Evolutionary conservation across 78 protist genomes (phyloP).

Genomic region (Dictyostelium capitatum): DNA sequence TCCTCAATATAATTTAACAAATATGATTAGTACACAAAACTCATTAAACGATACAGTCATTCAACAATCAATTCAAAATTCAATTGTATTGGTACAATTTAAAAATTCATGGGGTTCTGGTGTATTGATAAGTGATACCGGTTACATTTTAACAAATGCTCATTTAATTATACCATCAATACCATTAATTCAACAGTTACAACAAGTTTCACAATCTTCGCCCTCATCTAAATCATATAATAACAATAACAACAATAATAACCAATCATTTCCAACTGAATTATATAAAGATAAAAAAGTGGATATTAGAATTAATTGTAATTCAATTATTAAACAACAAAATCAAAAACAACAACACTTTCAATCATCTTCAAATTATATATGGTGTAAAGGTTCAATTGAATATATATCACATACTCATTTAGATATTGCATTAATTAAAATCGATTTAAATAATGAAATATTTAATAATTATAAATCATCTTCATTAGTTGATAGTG

Average conservation of each 20-base stretch:
- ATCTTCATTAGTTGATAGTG: not conserved
- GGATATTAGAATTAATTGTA: slow-evolving; percentile 30
- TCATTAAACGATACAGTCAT: not conserved
- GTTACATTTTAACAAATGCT: slow-evolving; percentile 67
- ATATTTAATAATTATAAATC: not conserved
- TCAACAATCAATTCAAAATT: slow-evolving; percentile 12
- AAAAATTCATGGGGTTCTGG: slow-evolving; percentile 79
- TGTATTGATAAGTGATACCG: slow-evolving; percentile 47
- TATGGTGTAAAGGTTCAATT: slow-evolving; percentile 55
- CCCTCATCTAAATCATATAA: not conserved
- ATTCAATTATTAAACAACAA: not conserved
- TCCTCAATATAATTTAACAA: not conserved
- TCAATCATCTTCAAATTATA: slow-evolving; percentile 4
- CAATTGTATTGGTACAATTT: slow-evolving; percentile 64
- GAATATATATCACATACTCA: slow-evolving; percentile 82
- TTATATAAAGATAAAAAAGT: slow-evolving; percentile 37
- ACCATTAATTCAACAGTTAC: slow-evolving; percentile 1
- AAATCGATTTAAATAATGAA: not conserved
- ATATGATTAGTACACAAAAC: too few relatives aligned
- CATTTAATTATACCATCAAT: slow-evolving; percentile 68
- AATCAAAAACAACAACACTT: not conserved
- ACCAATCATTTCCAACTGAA: not conserved
- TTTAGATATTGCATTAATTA: slow-evolving; percentile 63
- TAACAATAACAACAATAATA: not conserved
- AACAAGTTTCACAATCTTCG: not conserved